These are phyloP conservation scores for Candolleomyces efflorescens DNA, from an alignment of 768 basidiomycete species.

Conservation along the genomic window DNA sequence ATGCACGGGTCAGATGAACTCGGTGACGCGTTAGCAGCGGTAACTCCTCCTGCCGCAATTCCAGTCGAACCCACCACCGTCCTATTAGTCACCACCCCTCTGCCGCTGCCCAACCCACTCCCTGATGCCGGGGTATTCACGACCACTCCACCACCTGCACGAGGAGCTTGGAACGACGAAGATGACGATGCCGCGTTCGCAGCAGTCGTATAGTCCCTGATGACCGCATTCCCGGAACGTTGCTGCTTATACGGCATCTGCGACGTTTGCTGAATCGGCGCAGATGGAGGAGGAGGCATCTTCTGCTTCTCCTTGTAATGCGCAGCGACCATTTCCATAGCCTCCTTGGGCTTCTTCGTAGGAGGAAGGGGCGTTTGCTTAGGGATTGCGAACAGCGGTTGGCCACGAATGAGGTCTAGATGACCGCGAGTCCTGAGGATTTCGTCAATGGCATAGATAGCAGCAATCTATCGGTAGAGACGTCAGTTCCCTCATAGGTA, in stretches of 20 bases:
- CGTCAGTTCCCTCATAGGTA: conserved; percentile 4
- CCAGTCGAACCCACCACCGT: neutral
- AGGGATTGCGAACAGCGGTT: conserved; percentile 54
- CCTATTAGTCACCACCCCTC: neutral
- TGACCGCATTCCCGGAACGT: neutral
- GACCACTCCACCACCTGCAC: neutral
- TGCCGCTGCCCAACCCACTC: neutral
- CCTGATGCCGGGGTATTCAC: conserved; percentile 1
- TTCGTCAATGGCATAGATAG: conserved; percentile 68
- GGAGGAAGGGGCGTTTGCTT: neutral
- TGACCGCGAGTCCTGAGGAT: conserved; percentile 54
- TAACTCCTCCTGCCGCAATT: neutral
- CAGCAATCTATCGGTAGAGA: conserved; percentile 42
- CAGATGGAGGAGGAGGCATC: neutral
- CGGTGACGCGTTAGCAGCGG: neutral
- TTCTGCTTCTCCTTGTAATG: conserved; percentile 7
- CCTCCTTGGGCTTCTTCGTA: conserved; percentile 35
- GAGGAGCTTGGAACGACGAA: neutral
- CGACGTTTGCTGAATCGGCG: neutral
- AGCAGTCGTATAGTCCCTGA: neutral
- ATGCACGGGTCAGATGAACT: neutral
- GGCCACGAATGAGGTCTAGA: conserved; percentile 51
- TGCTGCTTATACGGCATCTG: neutral
- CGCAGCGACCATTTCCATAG: conserved; percentile 10
- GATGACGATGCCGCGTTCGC: neutral